These are phyloP conservation scores for Alternaria angustiovoidea DNA, from an alignment of 2,329 filamentous ascomycete species.

Conservation along the genomic window DNA sequence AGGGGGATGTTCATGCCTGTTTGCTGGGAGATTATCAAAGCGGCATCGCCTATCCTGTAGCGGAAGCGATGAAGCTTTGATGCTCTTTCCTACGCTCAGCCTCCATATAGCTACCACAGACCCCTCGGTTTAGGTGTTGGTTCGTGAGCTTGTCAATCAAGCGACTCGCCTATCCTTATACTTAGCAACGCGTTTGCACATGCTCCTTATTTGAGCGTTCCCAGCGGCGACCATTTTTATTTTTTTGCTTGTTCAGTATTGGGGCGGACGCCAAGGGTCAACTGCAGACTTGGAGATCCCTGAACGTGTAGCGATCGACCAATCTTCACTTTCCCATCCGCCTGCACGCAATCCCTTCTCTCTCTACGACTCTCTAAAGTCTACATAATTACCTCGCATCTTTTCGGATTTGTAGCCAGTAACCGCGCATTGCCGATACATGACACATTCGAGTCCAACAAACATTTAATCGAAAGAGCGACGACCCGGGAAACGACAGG, in stretches of 20 bases:
- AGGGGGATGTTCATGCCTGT: constrained; percentile 17
- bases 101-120: constrained; percentile 27
- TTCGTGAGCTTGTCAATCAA: constrained; percentile 10
- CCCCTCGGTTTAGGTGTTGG: constrained; percentile 16
- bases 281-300: constrained; percentile 27
- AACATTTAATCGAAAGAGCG: neutral
- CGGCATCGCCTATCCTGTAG: constrained; percentile 8
- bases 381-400: neutral
- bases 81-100: neutral
- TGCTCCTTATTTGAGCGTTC: constrained; percentile 6
- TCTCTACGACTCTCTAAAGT: constrained; percentile 19
- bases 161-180: constrained; percentile 4
- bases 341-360: constrained; percentile 36
- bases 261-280: constrained; percentile 34
- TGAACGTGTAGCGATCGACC: constrained; percentile 33
- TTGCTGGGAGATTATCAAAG: constrained; percentile 19
- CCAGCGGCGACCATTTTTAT: constrained; percentile 14
- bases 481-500: constrained; percentile 10
- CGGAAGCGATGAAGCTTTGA: constrained; percentile 14
- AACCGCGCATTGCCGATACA: neutral
- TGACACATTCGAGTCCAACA: neutral
- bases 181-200: constrained; percentile 5
- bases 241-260: constrained; percentile 19
- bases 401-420: neutral
- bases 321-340: constrained; percentile 20